Percentiles rank a stretch among this genome's conserved stretches.
These are phyloP conservation scores for Pseudocohnilembus persalinus DNA, from an alignment of 169 alveolate species.

Conservation along the genomic window DNA sequence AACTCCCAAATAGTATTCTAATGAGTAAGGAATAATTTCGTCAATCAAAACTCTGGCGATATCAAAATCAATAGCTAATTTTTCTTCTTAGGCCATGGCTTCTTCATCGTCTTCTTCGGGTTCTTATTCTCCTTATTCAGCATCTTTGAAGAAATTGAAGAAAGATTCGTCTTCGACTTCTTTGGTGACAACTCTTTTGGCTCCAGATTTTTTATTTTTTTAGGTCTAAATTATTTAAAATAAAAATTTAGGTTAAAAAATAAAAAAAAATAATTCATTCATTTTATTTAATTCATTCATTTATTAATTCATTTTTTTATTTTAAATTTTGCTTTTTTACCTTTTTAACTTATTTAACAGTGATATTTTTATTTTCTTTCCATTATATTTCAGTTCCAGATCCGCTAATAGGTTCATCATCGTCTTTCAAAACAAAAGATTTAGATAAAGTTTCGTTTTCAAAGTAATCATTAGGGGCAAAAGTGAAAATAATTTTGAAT, in stretches of 20 bases:
- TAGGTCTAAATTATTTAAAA: conserved; percentile 31
- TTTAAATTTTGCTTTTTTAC: background rate
- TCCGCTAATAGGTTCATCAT: conserved; percentile 48
- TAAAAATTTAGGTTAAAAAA: too few species aligned
- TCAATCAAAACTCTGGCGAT: conserved; percentile 57
- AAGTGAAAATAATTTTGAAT: conserved; percentile 50
- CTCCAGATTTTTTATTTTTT: conserved; percentile 69
- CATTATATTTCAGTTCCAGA: conserved; percentile 59
- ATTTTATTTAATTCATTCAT: too few species aligned
- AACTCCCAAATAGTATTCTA: conserved; percentile 58
- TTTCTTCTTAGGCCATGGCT: conserved; percentile 46
- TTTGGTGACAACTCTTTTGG: conserved; percentile 49
- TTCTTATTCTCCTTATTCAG: conserved; percentile 37
- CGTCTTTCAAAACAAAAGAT: conserved; percentile 42
- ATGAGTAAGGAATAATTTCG: conserved; percentile 65
- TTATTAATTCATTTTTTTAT: too few species aligned
- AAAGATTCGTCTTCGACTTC: conserved; percentile 56
- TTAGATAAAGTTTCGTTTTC: conserved; percentile 48
- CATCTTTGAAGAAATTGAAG: conserved; percentile 67
- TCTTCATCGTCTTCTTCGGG: conserved; percentile 57
- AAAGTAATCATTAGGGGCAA: conserved; percentile 62
- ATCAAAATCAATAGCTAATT: conserved; percentile 58
- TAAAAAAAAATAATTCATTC: too few species aligned
- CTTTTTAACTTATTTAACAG: conserved; percentile 60
- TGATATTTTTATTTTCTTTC: conserved; percentile 67